Evolutionary conservation across 257 asterid genomes (phyloP).

Genomic region (Lycium ferocissimum): DNA sequence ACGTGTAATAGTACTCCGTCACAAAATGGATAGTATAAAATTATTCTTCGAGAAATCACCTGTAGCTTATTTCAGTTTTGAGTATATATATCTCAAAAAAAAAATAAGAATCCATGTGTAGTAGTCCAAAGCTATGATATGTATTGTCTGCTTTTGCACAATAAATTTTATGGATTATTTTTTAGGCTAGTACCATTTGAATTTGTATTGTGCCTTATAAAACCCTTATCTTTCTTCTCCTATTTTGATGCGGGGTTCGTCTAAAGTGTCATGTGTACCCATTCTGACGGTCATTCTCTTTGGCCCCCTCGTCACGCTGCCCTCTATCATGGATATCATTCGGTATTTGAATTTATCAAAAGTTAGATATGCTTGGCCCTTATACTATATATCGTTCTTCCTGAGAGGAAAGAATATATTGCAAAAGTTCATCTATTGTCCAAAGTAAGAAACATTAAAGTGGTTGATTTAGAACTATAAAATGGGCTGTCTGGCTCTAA

Average conservation of each 20-base stretch:
- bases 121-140: no score
- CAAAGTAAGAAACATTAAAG: background rate
- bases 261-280: background rate
- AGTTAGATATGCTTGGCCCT: background rate
- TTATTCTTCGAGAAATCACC: no score
- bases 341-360: background rate
- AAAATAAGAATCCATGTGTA: no score
- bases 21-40: no score
- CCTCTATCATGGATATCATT: background rate
- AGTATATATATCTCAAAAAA: no score
- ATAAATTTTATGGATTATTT: no score
- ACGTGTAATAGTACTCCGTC: no score
- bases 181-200: no score
- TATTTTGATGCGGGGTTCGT: no score
- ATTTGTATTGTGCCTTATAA: background rate
- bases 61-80: no score
- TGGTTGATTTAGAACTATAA: background rate
- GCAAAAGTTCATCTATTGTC: background rate
- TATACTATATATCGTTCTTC: no score
- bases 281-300: background rate
- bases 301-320: background rate
- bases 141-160: no score
- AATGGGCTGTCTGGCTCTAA: background rate
- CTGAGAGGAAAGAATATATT: background rate
- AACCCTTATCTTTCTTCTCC: background rate